A percentile compares a stretch with the other conserved stretches of the same genome.
These are phyloP conservation scores for Kockovaella imperatae DNA, from an alignment of 768 basidiomycete species.

Conservation along the genomic window DNA sequence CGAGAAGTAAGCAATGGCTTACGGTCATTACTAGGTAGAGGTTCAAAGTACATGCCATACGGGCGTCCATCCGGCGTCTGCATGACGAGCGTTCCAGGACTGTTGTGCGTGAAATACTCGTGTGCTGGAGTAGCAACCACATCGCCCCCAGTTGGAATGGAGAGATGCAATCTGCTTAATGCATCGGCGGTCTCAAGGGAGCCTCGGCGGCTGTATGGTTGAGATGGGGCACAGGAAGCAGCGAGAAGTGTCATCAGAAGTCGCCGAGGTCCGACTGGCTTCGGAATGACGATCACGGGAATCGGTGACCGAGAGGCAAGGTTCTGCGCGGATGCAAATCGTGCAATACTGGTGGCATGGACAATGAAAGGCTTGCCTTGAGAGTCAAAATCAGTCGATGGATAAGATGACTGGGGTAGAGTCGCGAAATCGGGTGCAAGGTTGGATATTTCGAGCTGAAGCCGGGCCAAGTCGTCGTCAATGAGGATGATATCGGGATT, in stretches of 20 bases:
- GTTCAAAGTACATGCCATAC: constrained; percentile 93
- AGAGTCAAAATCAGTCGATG: no score
- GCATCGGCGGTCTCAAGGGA: constrained; percentile 7
- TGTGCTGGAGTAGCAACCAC: constrained; percentile 43
- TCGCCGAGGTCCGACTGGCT: constrained; percentile 89
- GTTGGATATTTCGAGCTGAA: no score
- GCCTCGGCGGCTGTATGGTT: neutral
- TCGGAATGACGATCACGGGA: constrained; percentile 83
- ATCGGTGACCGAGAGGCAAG: no score
- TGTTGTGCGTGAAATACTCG: constrained; percentile 72
- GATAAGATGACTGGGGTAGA: no score
- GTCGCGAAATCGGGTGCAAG: no score
- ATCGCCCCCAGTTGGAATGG: constrained; percentile 33
- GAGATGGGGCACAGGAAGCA: constrained; percentile 2
- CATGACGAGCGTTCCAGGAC: constrained; percentile 80
- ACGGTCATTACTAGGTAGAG: constrained; percentile 44
- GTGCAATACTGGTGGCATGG: no score
- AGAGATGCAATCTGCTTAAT: constrained; percentile 23
- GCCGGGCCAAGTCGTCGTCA: no score
- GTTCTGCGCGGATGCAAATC: no score
- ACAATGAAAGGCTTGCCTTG: no score
- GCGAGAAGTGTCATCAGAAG: constrained; percentile 68
- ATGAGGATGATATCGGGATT: no score
- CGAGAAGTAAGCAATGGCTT: constrained; percentile 9
- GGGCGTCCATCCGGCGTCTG: constrained; percentile 89